phyloP scores from a whole-genome alignment of 2,329 filamentous ascomycete species.

The Myriosclerotinia scirpicola region DNA sequence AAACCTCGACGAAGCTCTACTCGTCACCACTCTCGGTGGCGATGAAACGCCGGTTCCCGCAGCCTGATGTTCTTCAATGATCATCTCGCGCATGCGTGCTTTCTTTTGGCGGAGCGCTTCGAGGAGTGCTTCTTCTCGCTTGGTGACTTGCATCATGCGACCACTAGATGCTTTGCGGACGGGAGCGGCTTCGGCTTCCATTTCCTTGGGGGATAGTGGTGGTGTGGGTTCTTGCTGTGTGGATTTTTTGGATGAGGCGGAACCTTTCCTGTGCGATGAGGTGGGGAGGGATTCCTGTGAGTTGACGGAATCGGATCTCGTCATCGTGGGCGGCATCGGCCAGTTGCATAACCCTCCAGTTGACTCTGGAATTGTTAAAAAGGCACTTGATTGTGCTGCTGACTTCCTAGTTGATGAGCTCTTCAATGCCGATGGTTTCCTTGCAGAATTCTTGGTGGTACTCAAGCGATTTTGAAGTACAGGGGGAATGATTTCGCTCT shows the following conservation, averaged over 20 bases:
- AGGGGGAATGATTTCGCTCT: constrained; percentile 22
- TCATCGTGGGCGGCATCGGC: constrained; percentile 14
- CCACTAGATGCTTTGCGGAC: constrained; percentile 29
- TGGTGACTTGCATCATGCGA: constrained; percentile 51
- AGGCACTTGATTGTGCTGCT: not conserved
- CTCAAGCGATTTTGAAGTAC: constrained; percentile 11
- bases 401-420: constrained; percentile 3
- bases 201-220: constrained; percentile 35
- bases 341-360: constrained; percentile 1
- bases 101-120: constrained; percentile 51
- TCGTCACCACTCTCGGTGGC: constrained; percentile 27
- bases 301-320: constrained; percentile 14
- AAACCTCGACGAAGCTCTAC: constrained; percentile 23
- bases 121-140: constrained; percentile 52
- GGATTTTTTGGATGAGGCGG: constrained; percentile 21
- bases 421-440: constrained; percentile 5
- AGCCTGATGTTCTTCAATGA: constrained; percentile 40
- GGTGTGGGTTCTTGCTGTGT: constrained; percentile 36
- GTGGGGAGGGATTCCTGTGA: constrained; percentile 11
- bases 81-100: constrained; percentile 47
- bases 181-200: constrained; percentile 31
- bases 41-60: constrained; percentile 25
- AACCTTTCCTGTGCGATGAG: constrained; percentile 12
- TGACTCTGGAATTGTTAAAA: constrained; percentile 19
- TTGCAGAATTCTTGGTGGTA: not conserved